Conservation (phyloP, 345 rosid genomes). For the Combretum micranthum region DNA sequence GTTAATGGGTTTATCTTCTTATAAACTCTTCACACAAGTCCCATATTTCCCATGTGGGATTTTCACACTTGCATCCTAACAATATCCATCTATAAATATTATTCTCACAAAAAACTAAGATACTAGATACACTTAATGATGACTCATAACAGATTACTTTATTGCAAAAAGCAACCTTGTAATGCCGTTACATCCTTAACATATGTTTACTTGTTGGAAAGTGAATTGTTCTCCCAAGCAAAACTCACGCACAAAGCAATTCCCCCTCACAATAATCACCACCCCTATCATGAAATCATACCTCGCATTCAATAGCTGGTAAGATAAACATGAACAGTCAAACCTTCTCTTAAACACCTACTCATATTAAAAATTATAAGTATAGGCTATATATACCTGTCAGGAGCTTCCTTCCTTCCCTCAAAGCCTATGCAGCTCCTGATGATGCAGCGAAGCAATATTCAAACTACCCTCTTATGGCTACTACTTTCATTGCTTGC, state of each 20-base stretch:
- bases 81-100: too few species aligned
- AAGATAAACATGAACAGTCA: too few species aligned
- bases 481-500: neutral
- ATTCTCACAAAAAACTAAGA: too few species aligned
- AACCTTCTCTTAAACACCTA: neutral
- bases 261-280: neutral
- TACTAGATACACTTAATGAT: too few species aligned
- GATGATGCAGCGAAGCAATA: slow-evolving; percentile 13
- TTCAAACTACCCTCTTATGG: slow-evolving; percentile 4
- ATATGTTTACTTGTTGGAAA: neutral
- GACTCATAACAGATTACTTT: neutral
- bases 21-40: too few species aligned
- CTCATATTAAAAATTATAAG: too few species aligned
- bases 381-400: neutral
- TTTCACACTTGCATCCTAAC: too few species aligned
- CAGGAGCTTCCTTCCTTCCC: too few species aligned
- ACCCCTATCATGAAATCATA: neutral
- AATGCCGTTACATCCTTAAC: slow-evolving; percentile 7
- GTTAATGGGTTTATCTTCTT: too few species aligned
- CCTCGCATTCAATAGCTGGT: too few species aligned
- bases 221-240: neutral
- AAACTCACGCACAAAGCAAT: neutral
- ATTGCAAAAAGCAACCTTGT: neutral
- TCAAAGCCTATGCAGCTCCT: neutral
- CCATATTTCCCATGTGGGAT: too few species aligned